Conservation (phyloP, 768 basidiomycete species). For the Tylopilus vinaceipallidus region DNA sequence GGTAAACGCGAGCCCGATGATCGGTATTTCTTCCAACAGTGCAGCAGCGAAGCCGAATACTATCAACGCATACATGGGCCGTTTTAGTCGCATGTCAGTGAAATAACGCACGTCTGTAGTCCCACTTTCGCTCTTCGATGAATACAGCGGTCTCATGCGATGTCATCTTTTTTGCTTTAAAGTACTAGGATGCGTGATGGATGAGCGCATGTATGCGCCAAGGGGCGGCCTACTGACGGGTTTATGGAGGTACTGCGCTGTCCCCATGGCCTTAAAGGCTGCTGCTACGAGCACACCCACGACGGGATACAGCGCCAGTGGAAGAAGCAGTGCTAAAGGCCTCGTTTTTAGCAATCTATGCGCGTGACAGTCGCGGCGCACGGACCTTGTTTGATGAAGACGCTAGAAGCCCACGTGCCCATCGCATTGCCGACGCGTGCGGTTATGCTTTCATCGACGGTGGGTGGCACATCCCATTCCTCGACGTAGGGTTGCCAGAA, state of each 20-base stretch:
- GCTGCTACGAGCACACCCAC: slow-evolving; percentile 62
- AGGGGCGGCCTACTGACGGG: slow-evolving; percentile 43
- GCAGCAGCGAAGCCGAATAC: slow-evolving; percentile 87
- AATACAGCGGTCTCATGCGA: slow-evolving; percentile 66
- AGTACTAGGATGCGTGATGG: slow-evolving; percentile 52
- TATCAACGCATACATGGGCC: slow-evolving; percentile 25
- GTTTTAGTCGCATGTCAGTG: neutral
- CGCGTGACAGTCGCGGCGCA: neutral
- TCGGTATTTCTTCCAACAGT: slow-evolving; percentile 76
- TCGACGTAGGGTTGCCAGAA: slow-evolving; percentile 87
- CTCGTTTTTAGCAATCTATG: neutral
- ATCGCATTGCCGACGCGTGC: slow-evolving; percentile 15
- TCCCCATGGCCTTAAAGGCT: slow-evolving; percentile 64
- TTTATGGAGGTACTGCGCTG: slow-evolving; percentile 64
- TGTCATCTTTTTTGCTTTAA: slow-evolving; percentile 81
- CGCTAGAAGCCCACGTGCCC: slow-evolving; percentile 12
- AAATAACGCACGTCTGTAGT: slow-evolving; percentile 63
- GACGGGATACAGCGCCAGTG: slow-evolving; percentile 66
- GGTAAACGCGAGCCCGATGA: slow-evolving; percentile 78
- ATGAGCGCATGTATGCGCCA: neutral
- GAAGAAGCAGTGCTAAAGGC: slow-evolving; percentile 52
- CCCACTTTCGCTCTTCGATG: slow-evolving; percentile 88
- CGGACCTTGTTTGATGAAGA: slow-evolving; percentile 25
- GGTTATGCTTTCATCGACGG: slow-evolving; percentile 30
- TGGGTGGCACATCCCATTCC: slow-evolving; percentile 69